A percentile compares a stretch with the other conserved stretches of the same genome.
phyloP scores from a whole-genome alignment of 2,329 filamentous ascomycete species.

The Ophiostoma pallidulum region DNA sequence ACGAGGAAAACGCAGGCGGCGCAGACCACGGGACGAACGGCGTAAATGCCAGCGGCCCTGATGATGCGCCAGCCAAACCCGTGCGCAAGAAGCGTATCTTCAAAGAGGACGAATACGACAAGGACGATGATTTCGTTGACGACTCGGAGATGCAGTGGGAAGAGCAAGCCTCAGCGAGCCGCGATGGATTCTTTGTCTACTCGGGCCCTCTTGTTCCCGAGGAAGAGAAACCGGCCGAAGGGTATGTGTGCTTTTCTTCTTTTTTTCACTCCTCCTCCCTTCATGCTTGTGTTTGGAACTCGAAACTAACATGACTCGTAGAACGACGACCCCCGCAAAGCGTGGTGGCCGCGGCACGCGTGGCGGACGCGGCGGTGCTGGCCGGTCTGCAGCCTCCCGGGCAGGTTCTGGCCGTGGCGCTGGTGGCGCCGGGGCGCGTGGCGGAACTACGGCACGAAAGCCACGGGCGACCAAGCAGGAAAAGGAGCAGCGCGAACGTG shows the following conservation, averaged over 20 bases:
- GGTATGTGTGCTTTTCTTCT: slow-evolving; percentile 32
- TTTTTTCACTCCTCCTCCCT: slow-evolving; percentile 3
- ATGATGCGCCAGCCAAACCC: slow-evolving; percentile 51
- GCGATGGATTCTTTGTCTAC: slow-evolving; percentile 97
- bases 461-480: slow-evolving; percentile 81
- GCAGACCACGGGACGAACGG: slow-evolving; percentile 30
- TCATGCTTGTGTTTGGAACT: slow-evolving; percentile 3
- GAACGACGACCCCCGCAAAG: slow-evolving; percentile 64
- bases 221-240: slow-evolving; percentile 59
- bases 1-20: slow-evolving; percentile 69
- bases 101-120: slow-evolving; percentile 75
- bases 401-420: slow-evolving; percentile 37
- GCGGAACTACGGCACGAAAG: slow-evolving; percentile 65
- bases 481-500: slow-evolving; percentile 68
- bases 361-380: slow-evolving; percentile 33
- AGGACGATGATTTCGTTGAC: slow-evolving; percentile 77
- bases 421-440: slow-evolving; percentile 55
- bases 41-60: slow-evolving; percentile 42
- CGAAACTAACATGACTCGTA: slow-evolving; percentile 32
- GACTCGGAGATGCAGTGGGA: slow-evolving; percentile 95
- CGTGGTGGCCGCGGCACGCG: slow-evolving; percentile 50
- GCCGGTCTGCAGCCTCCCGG: slow-evolving; percentile 42
- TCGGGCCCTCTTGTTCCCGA: slow-evolving; percentile 84
- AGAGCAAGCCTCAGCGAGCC: slow-evolving; percentile 84
- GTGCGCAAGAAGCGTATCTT: slow-evolving; percentile 71